Evolutionary conservation across 257 asterid species (phyloP), one percentile per base, ranked within the genome.

Genomic region (Nicotiana tabacum): DNA sequence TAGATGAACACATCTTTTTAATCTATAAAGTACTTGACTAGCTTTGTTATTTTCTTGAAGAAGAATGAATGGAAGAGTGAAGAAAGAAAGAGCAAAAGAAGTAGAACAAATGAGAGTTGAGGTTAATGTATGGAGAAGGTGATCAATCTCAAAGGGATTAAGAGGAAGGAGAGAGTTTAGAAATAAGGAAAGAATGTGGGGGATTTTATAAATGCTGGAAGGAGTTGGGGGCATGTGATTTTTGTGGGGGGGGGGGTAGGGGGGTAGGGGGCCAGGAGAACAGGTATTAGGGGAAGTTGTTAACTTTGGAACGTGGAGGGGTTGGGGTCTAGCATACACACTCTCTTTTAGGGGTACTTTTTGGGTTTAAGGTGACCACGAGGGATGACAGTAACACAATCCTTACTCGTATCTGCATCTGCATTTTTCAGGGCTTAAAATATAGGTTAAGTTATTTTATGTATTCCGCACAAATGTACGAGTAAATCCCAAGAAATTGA

Each of bases 281-380:
- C 46, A 39, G 46, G 79, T 80, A 89, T 72, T 84, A 85, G 64
- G 85, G 84, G 81, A 56, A 57, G 76, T 78, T 9, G 81, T 58
- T 77, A 87, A 88, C 46, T 84, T 84, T 77, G 91, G 80, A 89
- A 91, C 97, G 88, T 91, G 95, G 91, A 80, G 86, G 80, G 87
- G 89, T 87, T 90, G 88, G 89, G 87, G 86, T 84, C 89, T 87
- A 88, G 89, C 88, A 83, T 88, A 83, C 74, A 43, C 7, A 33
- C 24, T 53, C 78, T 62, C 87, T 24, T 72, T 82, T 79, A 84
- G 64, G 88, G 91, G 85, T 86, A 88, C 85, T 83, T 61, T 68
- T 74, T 67, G 65, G 68, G 77, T 77, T 86, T 77, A 84, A 83
- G 84, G 32, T 61, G 56, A 83, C 87, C 87, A 81, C 83, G 86